Conservation (phyloP, 2,329 filamentous ascomycete species). For the Exophiala sp. region DNA sequence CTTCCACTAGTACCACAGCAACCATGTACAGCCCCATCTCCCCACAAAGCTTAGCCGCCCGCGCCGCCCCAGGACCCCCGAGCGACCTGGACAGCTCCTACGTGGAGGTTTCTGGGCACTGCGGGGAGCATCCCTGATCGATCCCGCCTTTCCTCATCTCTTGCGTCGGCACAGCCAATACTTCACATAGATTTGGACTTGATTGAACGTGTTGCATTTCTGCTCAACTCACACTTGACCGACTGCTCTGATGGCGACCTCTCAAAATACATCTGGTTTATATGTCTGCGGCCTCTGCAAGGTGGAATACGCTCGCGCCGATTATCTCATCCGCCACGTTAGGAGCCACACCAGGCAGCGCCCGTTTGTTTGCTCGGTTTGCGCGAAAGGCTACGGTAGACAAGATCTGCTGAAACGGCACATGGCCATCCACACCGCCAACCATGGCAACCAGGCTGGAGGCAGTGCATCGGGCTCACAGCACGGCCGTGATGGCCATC, state of each 20-base stretch:
- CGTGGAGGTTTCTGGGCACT: neutral
- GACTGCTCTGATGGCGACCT: neutral
- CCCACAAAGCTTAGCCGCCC: no score
- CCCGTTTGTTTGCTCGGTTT: constrained; percentile 34
- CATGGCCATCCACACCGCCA: constrained; percentile 36
- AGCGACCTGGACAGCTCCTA: neutral
- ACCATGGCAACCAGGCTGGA: constrained; percentile 34
- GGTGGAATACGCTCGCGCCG: constrained; percentile 50
- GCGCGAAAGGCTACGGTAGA: constrained; percentile 34
- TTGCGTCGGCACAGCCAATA: no score
- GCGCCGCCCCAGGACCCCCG: no score
- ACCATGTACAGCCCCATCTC: no score
- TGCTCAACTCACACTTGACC: neutral
- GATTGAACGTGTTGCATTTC: no score
- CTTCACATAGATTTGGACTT: no score
- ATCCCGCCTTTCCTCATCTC: neutral
- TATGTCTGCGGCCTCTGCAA: constrained; percentile 51
- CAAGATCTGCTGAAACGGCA: constrained; percentile 52
- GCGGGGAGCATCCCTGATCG: neutral
- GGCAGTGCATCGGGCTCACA: constrained; percentile 6
- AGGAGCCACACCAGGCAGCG: constrained; percentile 42
- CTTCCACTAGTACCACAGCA: no score
- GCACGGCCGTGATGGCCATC: constrained; percentile 1
- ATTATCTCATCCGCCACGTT: constrained; percentile 54
- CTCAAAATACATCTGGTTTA: neutral